phyloP scores from a whole-genome alignment of 345 rosid genomes.

The Gossypium ekmanianum region DNA sequence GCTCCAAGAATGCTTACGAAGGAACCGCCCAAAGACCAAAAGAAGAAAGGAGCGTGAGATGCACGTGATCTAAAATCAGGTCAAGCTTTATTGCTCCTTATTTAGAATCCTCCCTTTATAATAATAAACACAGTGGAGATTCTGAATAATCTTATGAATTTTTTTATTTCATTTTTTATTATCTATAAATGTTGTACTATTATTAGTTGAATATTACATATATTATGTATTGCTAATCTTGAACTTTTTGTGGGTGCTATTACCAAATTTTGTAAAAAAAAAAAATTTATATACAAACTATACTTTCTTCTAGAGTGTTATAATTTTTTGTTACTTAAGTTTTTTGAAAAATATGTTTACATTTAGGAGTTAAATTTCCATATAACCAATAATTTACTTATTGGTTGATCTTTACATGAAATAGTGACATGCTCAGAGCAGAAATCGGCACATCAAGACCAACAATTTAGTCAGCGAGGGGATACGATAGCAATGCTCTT shows the following conservation, averaged over 20 bases:
- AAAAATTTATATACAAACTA: not conserved
- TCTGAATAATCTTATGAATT: too few relatives aligned
- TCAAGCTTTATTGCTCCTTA: not conserved
- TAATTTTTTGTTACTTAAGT: not conserved
- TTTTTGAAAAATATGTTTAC: not conserved
- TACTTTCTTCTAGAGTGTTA: not conserved
- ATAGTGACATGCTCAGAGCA: too few relatives aligned
- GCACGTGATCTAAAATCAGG: not conserved
- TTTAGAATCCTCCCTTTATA: not conserved
- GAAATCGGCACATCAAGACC: too few relatives aligned
- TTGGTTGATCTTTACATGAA: too few relatives aligned
- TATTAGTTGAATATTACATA: not conserved
- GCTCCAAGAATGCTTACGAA: slow-evolving; percentile 93
- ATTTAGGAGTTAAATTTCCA: too few relatives aligned
- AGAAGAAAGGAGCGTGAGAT: slow-evolving; percentile 55
- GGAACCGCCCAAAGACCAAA: slow-evolving; percentile 47
- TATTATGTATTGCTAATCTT: not conserved
- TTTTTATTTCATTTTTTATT: too few relatives aligned
- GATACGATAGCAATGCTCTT: too few relatives aligned
- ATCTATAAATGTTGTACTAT: not conserved
- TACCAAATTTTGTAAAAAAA: not conserved
- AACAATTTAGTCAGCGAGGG: too few relatives aligned
- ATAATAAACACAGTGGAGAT: too few relatives aligned
- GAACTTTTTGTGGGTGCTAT: not conserved
- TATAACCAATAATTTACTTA: too few relatives aligned